Conservation (phyloP, 352 stramenopile species). For the Phytopythium helicoides region DNA sequence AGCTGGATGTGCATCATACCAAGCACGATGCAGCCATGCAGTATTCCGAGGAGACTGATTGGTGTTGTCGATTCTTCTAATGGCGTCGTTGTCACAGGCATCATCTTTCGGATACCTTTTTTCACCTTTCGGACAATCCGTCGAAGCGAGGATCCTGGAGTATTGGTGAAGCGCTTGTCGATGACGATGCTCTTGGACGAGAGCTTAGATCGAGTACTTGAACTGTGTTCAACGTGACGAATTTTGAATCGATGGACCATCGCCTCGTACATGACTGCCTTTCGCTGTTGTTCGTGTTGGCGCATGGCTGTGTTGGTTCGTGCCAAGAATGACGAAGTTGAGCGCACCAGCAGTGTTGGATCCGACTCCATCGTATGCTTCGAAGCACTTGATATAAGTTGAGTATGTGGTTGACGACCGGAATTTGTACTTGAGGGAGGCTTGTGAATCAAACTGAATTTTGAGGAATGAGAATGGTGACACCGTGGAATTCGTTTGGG, state of each 20-base stretch:
- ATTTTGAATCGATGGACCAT: slow-evolving; percentile 28
- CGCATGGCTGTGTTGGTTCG: not conserved
- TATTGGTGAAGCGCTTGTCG: slow-evolving; percentile 3
- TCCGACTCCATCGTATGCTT: too few relatives aligned
- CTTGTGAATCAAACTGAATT: too few relatives aligned
- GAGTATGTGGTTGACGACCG: too few relatives aligned
- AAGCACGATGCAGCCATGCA: slow-evolving; percentile 22
- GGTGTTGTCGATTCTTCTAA: not conserved
- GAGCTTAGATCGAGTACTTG: slow-evolving; percentile 17
- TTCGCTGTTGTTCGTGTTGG: slow-evolving; percentile 4
- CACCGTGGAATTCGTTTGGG: too few relatives aligned
- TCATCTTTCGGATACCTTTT: not conserved
- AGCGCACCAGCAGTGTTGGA: too few relatives aligned
- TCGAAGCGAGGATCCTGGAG: not conserved
- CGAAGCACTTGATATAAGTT: too few relatives aligned
- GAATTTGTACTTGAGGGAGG: too few relatives aligned
- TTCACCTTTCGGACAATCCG: not conserved
- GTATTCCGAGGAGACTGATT: slow-evolving; percentile 1
- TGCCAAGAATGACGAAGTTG: too few relatives aligned
- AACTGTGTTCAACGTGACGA: slow-evolving; percentile 21
- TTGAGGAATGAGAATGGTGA: too few relatives aligned
- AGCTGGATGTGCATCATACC: slow-evolving; percentile 10
- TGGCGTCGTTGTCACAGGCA: not conserved
- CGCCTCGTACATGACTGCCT: slow-evolving; percentile 7
- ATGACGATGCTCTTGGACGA: slow-evolving; percentile 15